Evolutionary conservation across 2,329 filamentous ascomycete species (phyloP), one percentile per base, ranked within the genome.

Genomic region (Colletotrichum costaricense): DNA sequence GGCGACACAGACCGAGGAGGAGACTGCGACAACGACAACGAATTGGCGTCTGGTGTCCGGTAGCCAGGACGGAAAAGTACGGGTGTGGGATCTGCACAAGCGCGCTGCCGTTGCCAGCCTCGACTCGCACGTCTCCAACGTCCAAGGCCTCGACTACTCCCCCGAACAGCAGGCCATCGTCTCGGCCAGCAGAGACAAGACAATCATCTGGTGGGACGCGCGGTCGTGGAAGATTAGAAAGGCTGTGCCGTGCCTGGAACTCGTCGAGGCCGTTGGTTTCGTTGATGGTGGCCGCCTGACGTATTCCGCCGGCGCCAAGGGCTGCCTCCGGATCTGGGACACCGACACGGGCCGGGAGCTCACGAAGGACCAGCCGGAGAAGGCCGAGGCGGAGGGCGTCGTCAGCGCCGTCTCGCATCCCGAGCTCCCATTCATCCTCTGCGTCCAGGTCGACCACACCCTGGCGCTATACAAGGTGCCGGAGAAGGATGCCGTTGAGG

Each of bases 41-140:
- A 84, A 91, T 33, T 97, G 97, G 81, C 89, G 95, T 59, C 88
- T 99, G 19, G 95, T 95, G 5, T 97, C 95, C 42, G 97, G 96
- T 75, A 95, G 94, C 74, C 97, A 99, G 82, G 96, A 98, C 81
- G 97, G 97, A 38, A 97, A 96, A 79, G 90, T 99, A 66, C 89
- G 94, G 24, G 90, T 99, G 26, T 99, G 95, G 94, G 94, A 98
- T 84, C 84, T 99, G 71, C 92, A 95, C 83, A 97, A 94, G 84
- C 90, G 94, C 69, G 94, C 90, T 75, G 92, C 92, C 72, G 87
- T 94, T 26, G 93, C 94, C 24, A 91, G 92, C 22, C 86, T 98
- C 38, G 95, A 98, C 74, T 97, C 95, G 0, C 97, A 99, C 80
- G 95, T 98, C 26, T 98, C 97, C 11, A 94, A 98, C 76, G 94